Evolutionary conservation across 805 yeast species (phyloP).

Genomic region (Metschnikowia lachancei): DNA sequence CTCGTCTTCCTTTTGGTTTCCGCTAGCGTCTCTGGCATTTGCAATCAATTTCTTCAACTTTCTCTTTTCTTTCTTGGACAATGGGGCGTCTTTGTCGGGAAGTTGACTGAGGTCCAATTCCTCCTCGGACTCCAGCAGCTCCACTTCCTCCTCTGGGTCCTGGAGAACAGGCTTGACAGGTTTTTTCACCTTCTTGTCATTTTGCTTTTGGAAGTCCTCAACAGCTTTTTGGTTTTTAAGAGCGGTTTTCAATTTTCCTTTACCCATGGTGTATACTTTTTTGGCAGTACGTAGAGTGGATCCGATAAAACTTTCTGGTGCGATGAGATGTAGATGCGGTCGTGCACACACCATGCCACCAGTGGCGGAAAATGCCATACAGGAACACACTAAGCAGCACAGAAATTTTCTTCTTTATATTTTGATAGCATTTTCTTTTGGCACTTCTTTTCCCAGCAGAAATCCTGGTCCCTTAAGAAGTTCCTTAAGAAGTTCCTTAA

Average conservation of each 20-base stretch:
- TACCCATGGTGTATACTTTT: slow-evolving; percentile 15
- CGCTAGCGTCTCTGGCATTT: slow-evolving; percentile 32
- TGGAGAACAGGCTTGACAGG: slow-evolving; percentile 16
- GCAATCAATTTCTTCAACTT: slow-evolving; percentile 49
- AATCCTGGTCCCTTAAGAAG: too few species aligned
- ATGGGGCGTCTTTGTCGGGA: slow-evolving; percentile 21
- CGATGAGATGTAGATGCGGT: slow-evolving; percentile 17
- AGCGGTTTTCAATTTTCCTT: slow-evolving; percentile 21
- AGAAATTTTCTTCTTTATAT: too few species aligned
- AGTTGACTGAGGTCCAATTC: slow-evolving; percentile 43
- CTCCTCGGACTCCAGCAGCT: slow-evolving; percentile 22
- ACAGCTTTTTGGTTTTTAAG: slow-evolving; percentile 18
- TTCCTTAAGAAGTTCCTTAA: too few species aligned
- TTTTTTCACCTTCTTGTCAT: slow-evolving; percentile 8
- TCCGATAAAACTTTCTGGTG: slow-evolving; percentile 12
- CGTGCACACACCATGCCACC: slow-evolving; percentile 3
- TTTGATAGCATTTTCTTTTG: too few species aligned
- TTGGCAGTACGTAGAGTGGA: not conserved
- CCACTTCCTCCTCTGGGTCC: slow-evolving; percentile 12
- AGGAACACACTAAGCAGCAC: too few species aligned
- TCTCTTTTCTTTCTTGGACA: slow-evolving; percentile 65
- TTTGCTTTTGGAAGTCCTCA: slow-evolving; percentile 11
- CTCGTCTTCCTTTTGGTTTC: slow-evolving; percentile 32
- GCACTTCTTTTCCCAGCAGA: too few species aligned
- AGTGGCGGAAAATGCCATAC: too few species aligned